Percentiles rank a stretch among this genome's conserved stretches.
These are phyloP conservation scores for Kuraishia ogatae DNA, from an alignment of 805 yeast species.

Conservation along the genomic window DNA sequence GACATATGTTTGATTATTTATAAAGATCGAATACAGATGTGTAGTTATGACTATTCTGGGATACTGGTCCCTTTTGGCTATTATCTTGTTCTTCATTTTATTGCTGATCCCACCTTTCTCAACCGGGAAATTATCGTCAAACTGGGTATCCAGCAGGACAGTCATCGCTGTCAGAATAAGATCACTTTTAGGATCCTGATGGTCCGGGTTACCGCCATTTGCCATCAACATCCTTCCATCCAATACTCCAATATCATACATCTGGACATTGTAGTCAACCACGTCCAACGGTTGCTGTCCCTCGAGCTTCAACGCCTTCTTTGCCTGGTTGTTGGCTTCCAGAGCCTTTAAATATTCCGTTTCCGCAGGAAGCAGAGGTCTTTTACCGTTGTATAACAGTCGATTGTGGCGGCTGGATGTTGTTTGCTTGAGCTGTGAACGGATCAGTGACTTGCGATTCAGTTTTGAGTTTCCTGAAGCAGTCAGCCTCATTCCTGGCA, in stretches of 20 bases:
- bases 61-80: slow-evolving; percentile 10
- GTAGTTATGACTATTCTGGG: slow-evolving; percentile 34
- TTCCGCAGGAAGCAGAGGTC: slow-evolving; percentile 2
- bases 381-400: not conserved
- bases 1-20: slow-evolving; percentile 38
- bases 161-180: slow-evolving; percentile 10
- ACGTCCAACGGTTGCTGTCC: slow-evolving; percentile 1
- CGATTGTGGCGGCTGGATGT: not conserved
- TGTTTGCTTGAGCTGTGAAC: slow-evolving; percentile 1
- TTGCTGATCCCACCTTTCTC: slow-evolving; percentile 15
- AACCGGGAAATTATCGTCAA: slow-evolving; percentile 11
- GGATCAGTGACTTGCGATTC: slow-evolving; percentile 1
- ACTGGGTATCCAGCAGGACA: slow-evolving; percentile 12
- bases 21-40: slow-evolving; percentile 41
- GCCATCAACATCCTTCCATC: not conserved
- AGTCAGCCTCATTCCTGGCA: slow-evolving; percentile 2
- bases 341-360: slow-evolving; percentile 1
- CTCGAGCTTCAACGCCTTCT: not conserved
- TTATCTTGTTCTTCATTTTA: slow-evolving; percentile 11
- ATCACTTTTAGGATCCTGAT: not conserved
- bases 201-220: not conserved
- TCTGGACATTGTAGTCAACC: not conserved
- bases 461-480: slow-evolving; percentile 1
- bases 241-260: slow-evolving; percentile 1
- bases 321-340: not conserved